phyloP scores from a whole-genome alignment of 2,329 filamentous ascomycete genomes.

The Blastomyces silverae region DNA sequence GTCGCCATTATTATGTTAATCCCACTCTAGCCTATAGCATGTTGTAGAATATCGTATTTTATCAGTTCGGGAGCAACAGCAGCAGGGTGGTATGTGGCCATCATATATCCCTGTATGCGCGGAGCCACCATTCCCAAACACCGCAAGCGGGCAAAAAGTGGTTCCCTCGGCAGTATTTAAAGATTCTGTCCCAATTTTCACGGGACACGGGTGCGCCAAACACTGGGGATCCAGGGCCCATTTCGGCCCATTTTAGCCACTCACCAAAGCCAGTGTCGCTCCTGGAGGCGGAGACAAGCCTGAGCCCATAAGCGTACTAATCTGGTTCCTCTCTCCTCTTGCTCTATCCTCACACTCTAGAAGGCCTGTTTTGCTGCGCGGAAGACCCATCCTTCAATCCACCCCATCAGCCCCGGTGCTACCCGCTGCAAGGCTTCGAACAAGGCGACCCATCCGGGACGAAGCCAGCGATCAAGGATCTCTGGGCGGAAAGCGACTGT shows the following conservation, averaged over 20 bases:
- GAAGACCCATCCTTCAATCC: neutral
- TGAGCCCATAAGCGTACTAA: neutral
- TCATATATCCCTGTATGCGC: neutral
- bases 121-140: neutral
- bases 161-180: constrained; percentile 6
- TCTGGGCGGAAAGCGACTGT: constrained; percentile 4
- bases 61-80: neutral
- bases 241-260: constrained; percentile 7
- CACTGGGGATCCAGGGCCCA: neutral
- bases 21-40: neutral
- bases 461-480: neutral
- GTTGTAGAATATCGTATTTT: neutral
- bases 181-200: constrained; percentile 10
- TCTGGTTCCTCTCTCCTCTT: neutral
- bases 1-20: neutral
- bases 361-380: neutral
- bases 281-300: constrained; percentile 8
- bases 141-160: neutral
- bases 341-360: neutral
- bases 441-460: constrained; percentile 1
- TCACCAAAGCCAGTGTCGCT: neutral
- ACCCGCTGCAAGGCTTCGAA: constrained; percentile 8
- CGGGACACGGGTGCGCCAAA: constrained; percentile 1
- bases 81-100: neutral
- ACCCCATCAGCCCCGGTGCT: neutral